These are phyloP conservation scores for Hypoxylon sp. DNA, from an alignment of 2,329 filamentous ascomycete species.

Conservation along the genomic window DNA sequence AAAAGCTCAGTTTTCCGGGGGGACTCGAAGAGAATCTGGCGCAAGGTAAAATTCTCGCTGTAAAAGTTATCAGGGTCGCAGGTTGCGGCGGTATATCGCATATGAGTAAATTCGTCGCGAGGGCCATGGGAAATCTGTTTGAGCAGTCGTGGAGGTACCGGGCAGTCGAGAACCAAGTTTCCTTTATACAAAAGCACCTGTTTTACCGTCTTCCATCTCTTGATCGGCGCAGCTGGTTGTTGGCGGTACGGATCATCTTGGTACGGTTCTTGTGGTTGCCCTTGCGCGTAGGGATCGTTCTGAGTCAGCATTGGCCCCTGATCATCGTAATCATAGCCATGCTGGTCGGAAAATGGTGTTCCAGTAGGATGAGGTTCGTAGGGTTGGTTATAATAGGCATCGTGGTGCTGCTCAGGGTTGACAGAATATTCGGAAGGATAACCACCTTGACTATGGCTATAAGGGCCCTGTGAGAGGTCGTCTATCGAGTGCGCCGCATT, in stretches of 20 bases:
- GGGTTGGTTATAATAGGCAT: constrained; percentile 86
- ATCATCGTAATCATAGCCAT: constrained; percentile 79
- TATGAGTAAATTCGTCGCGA: constrained; percentile 91
- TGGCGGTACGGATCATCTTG: constrained; percentile 57
- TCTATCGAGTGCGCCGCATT: constrained; percentile 80
- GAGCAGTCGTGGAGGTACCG: constrained; percentile 88
- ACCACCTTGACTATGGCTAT: constrained; percentile 65
- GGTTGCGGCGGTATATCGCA: constrained; percentile 98
- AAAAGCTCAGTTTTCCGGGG: constrained; percentile 93
- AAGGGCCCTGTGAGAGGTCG: constrained; percentile 61
- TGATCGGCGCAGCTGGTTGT: constrained; percentile 71
- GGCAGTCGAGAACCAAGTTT: constrained; percentile 96
- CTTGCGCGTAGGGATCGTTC: constrained; percentile 62
- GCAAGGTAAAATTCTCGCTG: constrained; percentile 87
- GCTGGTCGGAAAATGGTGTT: constrained; percentile 69
- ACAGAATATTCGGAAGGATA: constrained; percentile 77
- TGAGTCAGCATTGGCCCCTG: constrained; percentile 80
- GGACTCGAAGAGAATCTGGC: constrained; percentile 88
- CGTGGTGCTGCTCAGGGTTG: constrained; percentile 87
- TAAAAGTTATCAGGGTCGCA: constrained; percentile 97
- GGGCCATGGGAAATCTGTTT: constrained; percentile 92
- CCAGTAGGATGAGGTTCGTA: constrained; percentile 77
- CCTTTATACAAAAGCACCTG: constrained; percentile 97
- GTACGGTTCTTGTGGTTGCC: constrained; percentile 58
- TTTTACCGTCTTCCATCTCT: constrained; percentile 98